A percentile compares a stretch with the other conserved stretches of the same genome.
phyloP scores from a whole-genome alignment of 805 yeast species.

The Tanozyma kutaoensis region DNA sequence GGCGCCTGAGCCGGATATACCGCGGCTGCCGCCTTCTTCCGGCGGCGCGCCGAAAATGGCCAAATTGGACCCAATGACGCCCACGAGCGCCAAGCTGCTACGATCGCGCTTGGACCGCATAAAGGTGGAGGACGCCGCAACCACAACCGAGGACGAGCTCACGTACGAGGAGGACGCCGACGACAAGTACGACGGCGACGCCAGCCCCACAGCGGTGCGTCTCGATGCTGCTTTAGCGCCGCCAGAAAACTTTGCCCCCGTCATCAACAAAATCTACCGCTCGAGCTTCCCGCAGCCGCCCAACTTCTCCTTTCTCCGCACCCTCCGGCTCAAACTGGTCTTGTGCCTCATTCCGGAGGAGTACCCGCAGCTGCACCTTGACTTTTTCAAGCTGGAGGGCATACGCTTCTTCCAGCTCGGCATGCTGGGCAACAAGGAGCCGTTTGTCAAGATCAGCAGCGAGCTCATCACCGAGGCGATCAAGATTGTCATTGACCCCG shows the following conservation, averaged over 20 bases:
- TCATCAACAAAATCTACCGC: conserved; percentile 61
- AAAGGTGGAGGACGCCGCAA: conserved; percentile 12
- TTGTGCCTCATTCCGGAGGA: conserved; percentile 79
- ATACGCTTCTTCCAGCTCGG: conserved; percentile 82
- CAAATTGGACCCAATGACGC: neutral
- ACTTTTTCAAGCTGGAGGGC: conserved; percentile 58
- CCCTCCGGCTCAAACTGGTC: conserved; percentile 55
- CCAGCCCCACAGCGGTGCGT: too few relatives aligned
- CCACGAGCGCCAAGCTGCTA: conserved; percentile 5
- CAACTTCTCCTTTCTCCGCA: conserved; percentile 58
- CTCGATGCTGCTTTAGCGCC: too few relatives aligned
- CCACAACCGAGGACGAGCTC: conserved; percentile 13
- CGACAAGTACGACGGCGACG: conserved; percentile 22
- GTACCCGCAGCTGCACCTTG: conserved; percentile 57
- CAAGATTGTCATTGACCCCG: conserved; percentile 90
- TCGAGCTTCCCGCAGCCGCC: conserved; percentile 83
- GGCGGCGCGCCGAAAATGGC: too few relatives aligned
- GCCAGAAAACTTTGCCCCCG: conserved; percentile 89
- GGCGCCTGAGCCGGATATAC: too few relatives aligned
- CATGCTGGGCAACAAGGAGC: conserved; percentile 55
- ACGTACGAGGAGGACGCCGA: conserved; percentile 27
- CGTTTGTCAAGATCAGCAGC: conserved; percentile 82
- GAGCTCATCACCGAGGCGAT: conserved; percentile 97
- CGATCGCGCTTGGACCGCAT: conserved; percentile 16
- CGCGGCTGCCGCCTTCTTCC: too few relatives aligned